These are phyloP conservation scores for Wickerhamiella cacticola DNA, from an alignment of 805 yeast genomes.

Conservation along the genomic window DNA sequence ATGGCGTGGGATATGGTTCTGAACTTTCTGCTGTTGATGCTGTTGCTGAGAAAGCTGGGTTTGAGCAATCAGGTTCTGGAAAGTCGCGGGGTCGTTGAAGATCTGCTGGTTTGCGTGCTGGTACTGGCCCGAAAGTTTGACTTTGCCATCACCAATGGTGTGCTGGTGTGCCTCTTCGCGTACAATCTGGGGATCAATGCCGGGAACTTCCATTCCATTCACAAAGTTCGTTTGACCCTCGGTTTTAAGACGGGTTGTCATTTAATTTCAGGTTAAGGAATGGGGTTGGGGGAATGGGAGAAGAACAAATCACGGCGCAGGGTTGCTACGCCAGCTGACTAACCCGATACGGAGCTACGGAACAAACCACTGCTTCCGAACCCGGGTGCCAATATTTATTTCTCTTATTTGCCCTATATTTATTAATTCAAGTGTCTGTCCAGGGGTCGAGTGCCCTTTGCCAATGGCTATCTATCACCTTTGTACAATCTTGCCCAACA, in stretches of 20 bases:
- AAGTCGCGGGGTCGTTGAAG: slow-evolving; percentile 14
- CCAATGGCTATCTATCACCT: no score
- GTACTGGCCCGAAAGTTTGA: slow-evolving; percentile 5
- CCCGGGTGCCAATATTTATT: no score
- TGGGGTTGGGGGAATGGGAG: slow-evolving; percentile 10
- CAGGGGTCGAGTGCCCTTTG: no score
- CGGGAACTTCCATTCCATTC: slow-evolving; percentile 22
- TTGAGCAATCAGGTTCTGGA: slow-evolving; percentile 16
- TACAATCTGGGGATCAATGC: slow-evolving; percentile 28
- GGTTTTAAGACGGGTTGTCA: slow-evolving; percentile 11
- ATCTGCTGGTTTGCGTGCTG: slow-evolving; percentile 1
- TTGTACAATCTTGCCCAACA: no score
- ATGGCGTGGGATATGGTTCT: slow-evolving; percentile 5
- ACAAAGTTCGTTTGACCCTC: slow-evolving; percentile 4
- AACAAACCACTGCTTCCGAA: no score
- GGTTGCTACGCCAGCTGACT: slow-evolving; percentile 8
- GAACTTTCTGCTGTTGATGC: slow-evolving; percentile 2
- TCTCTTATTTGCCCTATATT: no score
- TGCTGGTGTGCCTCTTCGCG: slow-evolving; percentile 22
- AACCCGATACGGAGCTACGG: neutral
- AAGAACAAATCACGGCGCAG: slow-evolving; percentile 1
- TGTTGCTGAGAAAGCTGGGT: neutral
- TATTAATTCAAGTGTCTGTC: neutral
- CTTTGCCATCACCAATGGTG: slow-evolving; percentile 13
- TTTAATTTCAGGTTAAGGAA: slow-evolving; percentile 11